These are phyloP conservation scores for Fusarium cicatricum DNA, from an alignment of 2,329 filamentous ascomycete species.

Conservation along the genomic window DNA sequence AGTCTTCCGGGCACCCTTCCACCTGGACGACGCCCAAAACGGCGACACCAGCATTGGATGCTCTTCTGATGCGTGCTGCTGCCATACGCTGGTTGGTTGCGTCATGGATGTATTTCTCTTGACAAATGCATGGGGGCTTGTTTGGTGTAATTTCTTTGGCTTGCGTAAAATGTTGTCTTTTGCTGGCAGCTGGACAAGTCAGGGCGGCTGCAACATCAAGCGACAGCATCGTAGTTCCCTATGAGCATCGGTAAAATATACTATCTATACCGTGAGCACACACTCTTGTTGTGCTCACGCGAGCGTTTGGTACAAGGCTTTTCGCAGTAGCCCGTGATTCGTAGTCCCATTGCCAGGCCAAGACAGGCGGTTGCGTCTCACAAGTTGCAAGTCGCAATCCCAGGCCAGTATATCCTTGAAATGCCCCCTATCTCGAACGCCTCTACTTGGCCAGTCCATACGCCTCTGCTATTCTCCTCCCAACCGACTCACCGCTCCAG, in stretches of 20 bases:
- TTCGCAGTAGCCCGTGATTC: slow-evolving; percentile 7
- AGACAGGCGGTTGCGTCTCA: not conserved
- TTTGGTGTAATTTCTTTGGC: not conserved
- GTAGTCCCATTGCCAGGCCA: not conserved
- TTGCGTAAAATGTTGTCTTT: not conserved
- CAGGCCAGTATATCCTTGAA: not conserved
- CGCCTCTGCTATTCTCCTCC: slow-evolving; percentile 65
- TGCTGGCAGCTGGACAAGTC: slow-evolving; percentile 3
- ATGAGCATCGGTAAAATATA: not conserved
- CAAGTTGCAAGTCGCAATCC: not conserved
- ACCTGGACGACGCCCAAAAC: slow-evolving; percentile 1
- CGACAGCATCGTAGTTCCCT: slow-evolving; percentile 25
- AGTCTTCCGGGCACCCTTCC: slow-evolving; percentile 7
- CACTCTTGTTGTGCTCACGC: slow-evolving; percentile 29
- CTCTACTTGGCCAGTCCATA: slow-evolving; percentile 52
- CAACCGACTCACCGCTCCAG: slow-evolving; percentile 87
- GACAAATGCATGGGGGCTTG: not conserved
- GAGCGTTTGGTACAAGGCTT: slow-evolving; percentile 9
- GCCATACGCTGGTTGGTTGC: slow-evolving; percentile 19
- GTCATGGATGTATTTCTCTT: slow-evolving; percentile 26
- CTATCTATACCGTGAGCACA: too few relatives aligned
- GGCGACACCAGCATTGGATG: slow-evolving; percentile 20
- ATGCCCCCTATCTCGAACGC: slow-evolving; percentile 4
- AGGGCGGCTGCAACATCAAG: slow-evolving; percentile 10
- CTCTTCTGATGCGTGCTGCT: slow-evolving; percentile 1